These are phyloP conservation scores for Fusarium cicatricum DNA, from an alignment of 2,329 filamentous ascomycete genomes.

Conservation along the genomic window DNA sequence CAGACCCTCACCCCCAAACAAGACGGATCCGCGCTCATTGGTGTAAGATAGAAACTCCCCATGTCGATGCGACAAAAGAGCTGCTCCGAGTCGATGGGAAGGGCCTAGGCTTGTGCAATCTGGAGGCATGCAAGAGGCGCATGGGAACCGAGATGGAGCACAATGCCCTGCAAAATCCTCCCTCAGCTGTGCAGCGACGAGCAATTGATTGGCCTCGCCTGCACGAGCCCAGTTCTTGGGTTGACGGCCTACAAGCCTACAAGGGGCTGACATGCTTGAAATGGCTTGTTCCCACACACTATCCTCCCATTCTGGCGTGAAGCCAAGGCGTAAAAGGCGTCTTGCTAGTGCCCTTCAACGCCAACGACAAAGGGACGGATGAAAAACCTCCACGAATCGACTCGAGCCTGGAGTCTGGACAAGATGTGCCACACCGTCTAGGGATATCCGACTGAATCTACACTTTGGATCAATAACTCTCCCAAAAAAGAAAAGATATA, in stretches of 20 bases:
- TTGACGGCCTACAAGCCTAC: neutral
- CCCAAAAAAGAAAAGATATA: too few relatives aligned
- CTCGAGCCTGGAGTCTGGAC: slow-evolving; percentile 3
- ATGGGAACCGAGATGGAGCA: slow-evolving; percentile 21
- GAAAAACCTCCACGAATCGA: slow-evolving; percentile 37
- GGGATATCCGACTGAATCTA: too few relatives aligned
- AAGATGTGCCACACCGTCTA: neutral
- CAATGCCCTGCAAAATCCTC: slow-evolving; percentile 6
- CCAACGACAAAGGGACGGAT: slow-evolving; percentile 14
- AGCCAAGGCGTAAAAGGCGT: slow-evolving; percentile 3
- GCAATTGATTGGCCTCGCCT: slow-evolving; percentile 5
- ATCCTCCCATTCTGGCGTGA: neutral
- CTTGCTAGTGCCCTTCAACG: slow-evolving; percentile 6
- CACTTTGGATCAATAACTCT: too few relatives aligned
- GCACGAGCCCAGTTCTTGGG: neutral
- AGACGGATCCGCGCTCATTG: slow-evolving; percentile 29
- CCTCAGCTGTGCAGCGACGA: neutral
- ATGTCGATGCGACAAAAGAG: slow-evolving; percentile 21
- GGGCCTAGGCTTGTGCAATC: slow-evolving; percentile 13
- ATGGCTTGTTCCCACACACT: slow-evolving; percentile 1
- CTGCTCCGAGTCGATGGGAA: slow-evolving; percentile 4
- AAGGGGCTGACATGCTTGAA: neutral
- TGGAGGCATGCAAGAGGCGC: slow-evolving; percentile 15
- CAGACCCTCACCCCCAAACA: slow-evolving; percentile 30
- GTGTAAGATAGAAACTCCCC: slow-evolving; percentile 34